phyloP scores from a whole-genome alignment of 805 yeast genomes.

The Kazachstania psychrophila region DNA sequence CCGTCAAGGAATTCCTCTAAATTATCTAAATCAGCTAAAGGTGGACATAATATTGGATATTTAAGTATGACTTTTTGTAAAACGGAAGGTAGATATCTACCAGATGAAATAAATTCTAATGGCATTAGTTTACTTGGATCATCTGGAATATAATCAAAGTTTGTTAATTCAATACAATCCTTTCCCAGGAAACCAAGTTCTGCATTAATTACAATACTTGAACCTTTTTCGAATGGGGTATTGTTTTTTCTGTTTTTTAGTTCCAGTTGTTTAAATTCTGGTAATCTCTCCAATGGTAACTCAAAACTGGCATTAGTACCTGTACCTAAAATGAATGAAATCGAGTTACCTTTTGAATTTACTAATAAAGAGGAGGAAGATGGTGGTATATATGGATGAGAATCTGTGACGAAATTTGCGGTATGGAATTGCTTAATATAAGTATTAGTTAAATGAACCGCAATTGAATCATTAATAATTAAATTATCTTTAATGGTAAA shows the following conservation, averaged over 20 bases:
- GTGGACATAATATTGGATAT: constrained; percentile 4
- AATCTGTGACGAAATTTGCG: constrained; percentile 8
- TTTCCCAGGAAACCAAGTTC: constrained; percentile 26
- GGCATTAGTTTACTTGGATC: constrained; percentile 15
- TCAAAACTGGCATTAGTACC: constrained; percentile 49
- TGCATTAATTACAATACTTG: constrained; percentile 15
- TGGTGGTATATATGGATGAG: constrained; percentile 1
- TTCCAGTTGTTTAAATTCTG: constrained; percentile 8
- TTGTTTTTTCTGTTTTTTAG: background rate
- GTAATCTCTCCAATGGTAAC: constrained; percentile 13
- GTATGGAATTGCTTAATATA: constrained; percentile 9
- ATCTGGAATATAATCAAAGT: constrained; percentile 12
- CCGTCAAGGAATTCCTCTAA: constrained; percentile 15
- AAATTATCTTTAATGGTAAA: constrained; percentile 32
- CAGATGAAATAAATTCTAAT: constrained; percentile 22
- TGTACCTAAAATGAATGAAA: constrained; percentile 61
- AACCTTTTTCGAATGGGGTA: background rate
- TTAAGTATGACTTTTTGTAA: constrained; percentile 12
- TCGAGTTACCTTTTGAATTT: constrained; percentile 15
- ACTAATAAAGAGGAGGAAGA: background rate
- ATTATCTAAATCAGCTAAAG: background rate
- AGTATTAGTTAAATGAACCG: constrained; percentile 49
- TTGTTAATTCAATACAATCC: constrained; percentile 10
- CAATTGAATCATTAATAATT: constrained; percentile 57
- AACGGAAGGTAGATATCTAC: constrained; percentile 22